phyloP scores from a whole-genome alignment of 257 asterid genomes.

The Henckelia pumila region DNA sequence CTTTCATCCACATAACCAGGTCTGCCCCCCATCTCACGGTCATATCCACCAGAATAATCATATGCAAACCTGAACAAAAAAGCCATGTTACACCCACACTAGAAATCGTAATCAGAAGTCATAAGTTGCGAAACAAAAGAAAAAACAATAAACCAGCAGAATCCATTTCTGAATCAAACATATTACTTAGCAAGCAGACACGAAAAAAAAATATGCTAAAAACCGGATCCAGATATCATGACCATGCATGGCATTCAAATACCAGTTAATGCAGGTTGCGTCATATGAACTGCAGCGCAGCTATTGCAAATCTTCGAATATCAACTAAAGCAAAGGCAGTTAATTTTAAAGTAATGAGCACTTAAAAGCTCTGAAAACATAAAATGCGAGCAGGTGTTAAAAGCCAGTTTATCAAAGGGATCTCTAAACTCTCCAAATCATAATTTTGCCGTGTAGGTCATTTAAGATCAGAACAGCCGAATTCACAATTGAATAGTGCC shows the following conservation, averaged over 20 bases:
- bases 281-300: neutral
- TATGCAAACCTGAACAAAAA: constrained; percentile 59
- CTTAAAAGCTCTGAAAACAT: neutral
- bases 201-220: neutral
- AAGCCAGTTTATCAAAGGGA: neutral
- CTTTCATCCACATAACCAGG: constrained; percentile 84
- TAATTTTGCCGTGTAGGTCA: neutral
- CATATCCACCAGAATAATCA: constrained; percentile 77
- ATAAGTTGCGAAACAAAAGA: neutral
- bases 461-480: neutral
- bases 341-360: neutral
- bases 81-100: neutral
- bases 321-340: constrained; percentile 1
- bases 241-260: neutral
- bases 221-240: neutral
- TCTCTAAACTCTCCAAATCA: neutral
- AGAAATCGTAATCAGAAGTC: constrained; percentile 5
- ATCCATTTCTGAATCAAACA: constrained; percentile 7
- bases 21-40: constrained; percentile 83
- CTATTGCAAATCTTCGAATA: neutral
- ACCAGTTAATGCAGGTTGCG: neutral
- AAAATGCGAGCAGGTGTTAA: neutral
- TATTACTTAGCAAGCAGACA: neutral
- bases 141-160: neutral
- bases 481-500: neutral